A percentile compares a stretch with the other conserved stretches of the same genome.
phyloP scores from a whole-genome alignment of 1,284 basidiomycete species.

The Vanrija sp. region DNA sequence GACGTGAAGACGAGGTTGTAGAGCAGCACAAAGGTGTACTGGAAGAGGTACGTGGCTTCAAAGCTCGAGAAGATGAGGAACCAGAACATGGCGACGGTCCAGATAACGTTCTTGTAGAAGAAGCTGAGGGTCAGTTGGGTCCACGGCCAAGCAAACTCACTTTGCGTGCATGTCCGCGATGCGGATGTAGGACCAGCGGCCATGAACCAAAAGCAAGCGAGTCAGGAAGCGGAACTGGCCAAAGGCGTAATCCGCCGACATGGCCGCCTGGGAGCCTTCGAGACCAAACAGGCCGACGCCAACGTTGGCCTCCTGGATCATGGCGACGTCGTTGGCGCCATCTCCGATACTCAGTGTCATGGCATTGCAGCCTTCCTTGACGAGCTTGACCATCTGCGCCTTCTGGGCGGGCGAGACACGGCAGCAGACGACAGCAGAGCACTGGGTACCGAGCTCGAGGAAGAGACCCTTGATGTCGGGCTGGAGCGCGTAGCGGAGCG shows the following conservation, averaged over 20 bases:
- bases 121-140: conserved; percentile 53
- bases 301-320: conserved; percentile 94
- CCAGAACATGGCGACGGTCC: conserved; percentile 80
- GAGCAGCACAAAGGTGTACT: conserved; percentile 88
- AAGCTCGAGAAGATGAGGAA: conserved; percentile 82
- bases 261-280: conserved; percentile 95
- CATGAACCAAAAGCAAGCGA: conserved; percentile 87
- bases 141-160: conserved; percentile 19
- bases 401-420: conserved; percentile 96
- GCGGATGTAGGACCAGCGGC: conserved; percentile 92
- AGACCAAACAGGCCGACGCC: conserved; percentile 91
- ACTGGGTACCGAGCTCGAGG: conserved; percentile 88
- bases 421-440: conserved; percentile 95
- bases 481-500: conserved; percentile 74
- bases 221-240: conserved; percentile 95
- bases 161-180: conserved; percentile 96
- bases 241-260: conserved; percentile 98
- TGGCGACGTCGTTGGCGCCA: conserved; percentile 55
- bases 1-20: conserved; percentile 94
- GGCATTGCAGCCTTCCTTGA: conserved; percentile 90
- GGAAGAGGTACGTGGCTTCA: conserved; percentile 90
- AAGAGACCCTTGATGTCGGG: conserved; percentile 78
- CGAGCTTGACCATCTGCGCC: conserved; percentile 79
- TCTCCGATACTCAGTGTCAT: conserved; percentile 98
- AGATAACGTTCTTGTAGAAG: conserved; percentile 79